phyloP scores from a whole-genome alignment of 2,329 filamentous ascomycete species.

The Cercospora sp. region DNA sequence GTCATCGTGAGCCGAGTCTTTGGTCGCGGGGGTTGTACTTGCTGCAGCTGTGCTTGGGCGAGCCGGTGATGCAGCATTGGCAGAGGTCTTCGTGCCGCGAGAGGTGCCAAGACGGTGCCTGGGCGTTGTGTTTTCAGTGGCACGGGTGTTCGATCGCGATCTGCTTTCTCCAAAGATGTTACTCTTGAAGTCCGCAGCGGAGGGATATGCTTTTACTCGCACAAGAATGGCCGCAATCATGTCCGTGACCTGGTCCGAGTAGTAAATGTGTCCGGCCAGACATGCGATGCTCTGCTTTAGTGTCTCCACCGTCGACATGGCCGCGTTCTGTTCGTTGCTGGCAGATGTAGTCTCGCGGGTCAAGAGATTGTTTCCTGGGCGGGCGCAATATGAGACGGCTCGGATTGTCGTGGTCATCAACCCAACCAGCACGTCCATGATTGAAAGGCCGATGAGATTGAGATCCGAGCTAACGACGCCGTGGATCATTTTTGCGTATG shows the following conservation, averaged over 20 bases:
- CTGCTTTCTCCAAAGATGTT: constrained; percentile 16
- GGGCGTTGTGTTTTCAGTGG: constrained; percentile 19
- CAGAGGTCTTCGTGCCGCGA: constrained; percentile 12
- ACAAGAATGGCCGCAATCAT: constrained; percentile 82
- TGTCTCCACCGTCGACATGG: constrained; percentile 35
- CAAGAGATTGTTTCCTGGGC: constrained; percentile 7
- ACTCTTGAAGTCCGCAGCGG: constrained; percentile 34
- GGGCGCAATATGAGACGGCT: constrained; percentile 18
- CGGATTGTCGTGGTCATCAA: constrained; percentile 73
- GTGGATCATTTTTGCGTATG: constrained; percentile 74
- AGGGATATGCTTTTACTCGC: constrained; percentile 66
- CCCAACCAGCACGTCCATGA: constrained; percentile 89
- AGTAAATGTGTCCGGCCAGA: constrained; percentile 92
- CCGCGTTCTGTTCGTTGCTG: constrained; percentile 13
- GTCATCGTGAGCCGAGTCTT: constrained; percentile 8
- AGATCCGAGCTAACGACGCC: constrained; percentile 82
- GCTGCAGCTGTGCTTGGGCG: constrained; percentile 7
- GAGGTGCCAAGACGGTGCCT: constrained; percentile 30
- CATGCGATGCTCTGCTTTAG: constrained; percentile 85
- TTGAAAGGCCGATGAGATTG: constrained; percentile 91
- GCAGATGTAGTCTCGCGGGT: constrained; percentile 6
- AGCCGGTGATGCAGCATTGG: constrained; percentile 11
- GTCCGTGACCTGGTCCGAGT: constrained; percentile 91
- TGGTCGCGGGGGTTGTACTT: not conserved
- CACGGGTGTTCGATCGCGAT: constrained; percentile 15